phyloP scores from a whole-genome alignment of 1,284 basidiomycete genomes.

The Tetrapyrgos nigripes region DNA sequence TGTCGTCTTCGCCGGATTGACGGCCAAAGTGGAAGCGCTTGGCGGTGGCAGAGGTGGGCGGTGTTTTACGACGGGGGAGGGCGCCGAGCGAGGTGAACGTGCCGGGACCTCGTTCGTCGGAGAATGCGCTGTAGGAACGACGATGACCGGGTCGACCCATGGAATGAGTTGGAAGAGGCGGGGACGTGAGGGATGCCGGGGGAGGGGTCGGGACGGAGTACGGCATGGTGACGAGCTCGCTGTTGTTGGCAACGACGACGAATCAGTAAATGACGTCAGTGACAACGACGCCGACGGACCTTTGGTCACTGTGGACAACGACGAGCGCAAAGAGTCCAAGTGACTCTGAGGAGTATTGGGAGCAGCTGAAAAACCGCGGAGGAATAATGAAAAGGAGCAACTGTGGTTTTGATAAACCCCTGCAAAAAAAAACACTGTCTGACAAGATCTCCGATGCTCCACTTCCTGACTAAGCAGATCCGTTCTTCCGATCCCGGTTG shows the following conservation, averaged over 20 bases:
- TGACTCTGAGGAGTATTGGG: too few relatives aligned
- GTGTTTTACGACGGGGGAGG: conserved; percentile 51
- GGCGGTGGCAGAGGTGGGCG: conserved; percentile 18
- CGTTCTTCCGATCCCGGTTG: too few relatives aligned
- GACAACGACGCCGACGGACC: not conserved
- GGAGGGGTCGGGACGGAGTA: conserved; percentile 29
- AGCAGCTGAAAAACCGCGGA: too few relatives aligned
- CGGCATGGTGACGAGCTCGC: conserved; percentile 25
- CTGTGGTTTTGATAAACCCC: too few relatives aligned
- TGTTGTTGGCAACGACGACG: not conserved
- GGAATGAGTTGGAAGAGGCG: conserved; percentile 31
- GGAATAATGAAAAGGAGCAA: too few relatives aligned
- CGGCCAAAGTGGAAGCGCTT: conserved; percentile 9
- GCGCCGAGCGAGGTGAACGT: conserved; percentile 57
- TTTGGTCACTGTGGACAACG: not conserved
- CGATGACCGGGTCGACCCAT: conserved; percentile 43
- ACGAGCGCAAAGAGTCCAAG: not conserved
- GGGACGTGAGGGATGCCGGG: conserved; percentile 15
- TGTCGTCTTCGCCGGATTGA: conserved; percentile 2
- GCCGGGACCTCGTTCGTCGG: conserved; percentile 54
- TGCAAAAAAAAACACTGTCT: too few relatives aligned
- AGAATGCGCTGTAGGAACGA: conserved; percentile 44
- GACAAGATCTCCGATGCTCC: too few relatives aligned
- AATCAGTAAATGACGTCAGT: not conserved
- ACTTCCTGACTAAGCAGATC: too few relatives aligned